Percentiles rank a stretch among this genome's conserved stretches.
phyloP scores from a whole-genome alignment of 306 rosid genomes.

The Casuarina cunninghamiana region DNA sequence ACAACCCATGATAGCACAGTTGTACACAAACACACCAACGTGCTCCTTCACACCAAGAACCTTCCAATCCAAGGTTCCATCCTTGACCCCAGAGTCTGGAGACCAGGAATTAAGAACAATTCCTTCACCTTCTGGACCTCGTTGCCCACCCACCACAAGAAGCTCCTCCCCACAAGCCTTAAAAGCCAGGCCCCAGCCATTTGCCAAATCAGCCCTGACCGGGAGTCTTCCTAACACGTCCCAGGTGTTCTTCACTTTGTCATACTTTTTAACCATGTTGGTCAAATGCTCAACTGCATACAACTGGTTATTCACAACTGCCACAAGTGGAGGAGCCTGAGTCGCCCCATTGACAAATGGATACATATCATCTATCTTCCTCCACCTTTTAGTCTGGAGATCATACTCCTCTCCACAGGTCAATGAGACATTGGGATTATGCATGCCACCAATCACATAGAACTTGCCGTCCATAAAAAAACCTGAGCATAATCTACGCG shows the following conservation, averaged over 20 bases:
- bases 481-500: constrained; percentile 89
- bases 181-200: constrained; percentile 97
- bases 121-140: constrained; percentile 88
- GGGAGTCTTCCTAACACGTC: constrained; percentile 86
- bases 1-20: constrained; percentile 97
- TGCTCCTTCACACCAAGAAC: constrained; percentile 77
- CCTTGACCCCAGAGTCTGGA: constrained; percentile 66
- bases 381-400: constrained; percentile 67
- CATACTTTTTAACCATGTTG: constrained; percentile 87
- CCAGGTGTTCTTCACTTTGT: constrained; percentile 77
- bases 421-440: constrained; percentile 65
- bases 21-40: constrained; percentile 87
- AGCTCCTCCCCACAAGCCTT: constrained; percentile 89
- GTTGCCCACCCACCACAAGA: constrained; percentile 92
- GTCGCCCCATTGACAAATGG: constrained; percentile 74
- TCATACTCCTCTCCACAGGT: constrained; percentile 93
- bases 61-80: constrained; percentile 83
- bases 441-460: constrained; percentile 95
- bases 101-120: constrained; percentile 78
- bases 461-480: constrained; percentile 84
- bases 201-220: constrained; percentile 76
- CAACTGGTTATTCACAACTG: constrained; percentile 83
- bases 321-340: constrained; percentile 97
- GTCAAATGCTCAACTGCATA: constrained; percentile 78
- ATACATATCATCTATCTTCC: constrained; percentile 79